These are phyloP conservation scores for Haematococcus lacustris DNA, from an alignment of 139 green algal species.

Conservation along the genomic window DNA sequence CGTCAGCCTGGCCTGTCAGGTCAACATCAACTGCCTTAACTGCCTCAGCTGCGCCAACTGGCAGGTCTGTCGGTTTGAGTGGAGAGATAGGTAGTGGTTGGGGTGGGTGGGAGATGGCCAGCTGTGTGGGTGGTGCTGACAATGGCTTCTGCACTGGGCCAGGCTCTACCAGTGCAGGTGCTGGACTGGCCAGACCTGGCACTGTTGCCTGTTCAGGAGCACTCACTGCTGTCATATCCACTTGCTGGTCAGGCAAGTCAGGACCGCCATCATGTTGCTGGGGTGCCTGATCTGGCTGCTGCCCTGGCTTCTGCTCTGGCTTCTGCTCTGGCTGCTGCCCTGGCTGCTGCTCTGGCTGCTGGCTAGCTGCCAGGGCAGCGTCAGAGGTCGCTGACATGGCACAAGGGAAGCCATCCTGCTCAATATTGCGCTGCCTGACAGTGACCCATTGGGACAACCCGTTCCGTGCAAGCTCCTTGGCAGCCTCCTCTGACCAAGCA, in stretches of 20 bases:
- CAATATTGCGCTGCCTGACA: slow-evolving; percentile 73
- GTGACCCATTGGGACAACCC: slow-evolving; percentile 14
- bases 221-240: not conserved
- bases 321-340: not conserved
- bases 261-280: not conserved
- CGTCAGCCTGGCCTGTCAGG: slow-evolving; percentile 52
- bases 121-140: too few species aligned
- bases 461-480: slow-evolving; percentile 45
- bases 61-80: too few species aligned
- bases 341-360: not conserved
- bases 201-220: not conserved
- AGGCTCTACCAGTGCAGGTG: not conserved
- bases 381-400: slow-evolving; percentile 15
- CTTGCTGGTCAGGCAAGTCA: not conserved
- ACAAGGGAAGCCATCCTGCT: slow-evolving; percentile 78
- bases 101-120: too few species aligned
- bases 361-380: not conserved
- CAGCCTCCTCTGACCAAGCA: slow-evolving; percentile 27
- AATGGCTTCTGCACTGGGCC: not conserved
- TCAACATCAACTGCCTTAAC: slow-evolving; percentile 2
- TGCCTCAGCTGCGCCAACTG: not conserved
- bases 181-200: not conserved
- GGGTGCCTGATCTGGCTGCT: not conserved
- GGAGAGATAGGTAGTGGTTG: too few species aligned
- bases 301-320: not conserved